Conservation (phyloP, 208 protist species). For the Trypanosoma caninum region DNA sequence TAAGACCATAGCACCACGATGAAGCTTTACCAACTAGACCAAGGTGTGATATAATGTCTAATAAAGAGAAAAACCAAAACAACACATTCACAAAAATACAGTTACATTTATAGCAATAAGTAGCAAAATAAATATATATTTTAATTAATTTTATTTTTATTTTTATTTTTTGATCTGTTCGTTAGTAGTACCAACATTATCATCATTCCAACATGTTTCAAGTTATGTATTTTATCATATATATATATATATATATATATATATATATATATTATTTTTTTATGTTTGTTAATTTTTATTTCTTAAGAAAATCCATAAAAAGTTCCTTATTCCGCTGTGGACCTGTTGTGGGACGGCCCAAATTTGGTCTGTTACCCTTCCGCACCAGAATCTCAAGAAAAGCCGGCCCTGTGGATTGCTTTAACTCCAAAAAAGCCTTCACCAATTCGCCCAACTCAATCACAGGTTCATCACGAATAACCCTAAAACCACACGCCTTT, state of each 20-base stretch:
- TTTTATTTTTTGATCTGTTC: too few relatives aligned
- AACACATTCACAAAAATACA: background rate
- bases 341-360: conserved; percentile 41
- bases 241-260: too few relatives aligned
- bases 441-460: conserved; percentile 62
- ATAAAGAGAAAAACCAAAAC: conserved; percentile 1
- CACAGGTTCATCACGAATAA: conserved; percentile 51
- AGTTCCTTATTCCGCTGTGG: conserved; percentile 51
- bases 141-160: too few relatives aligned
- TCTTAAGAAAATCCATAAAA: conserved; percentile 52
- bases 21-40: too few relatives aligned
- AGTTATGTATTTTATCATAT: too few relatives aligned
- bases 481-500: conserved; percentile 73
- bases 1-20: too few relatives aligned
- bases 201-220: too few relatives aligned
- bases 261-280: conserved; percentile 8
- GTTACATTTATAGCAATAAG: background rate
- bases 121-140: too few relatives aligned
- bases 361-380: conserved; percentile 36
- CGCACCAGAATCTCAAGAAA: conserved; percentile 80
- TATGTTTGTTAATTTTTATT: conserved; percentile 13
- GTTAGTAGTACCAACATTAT: too few relatives aligned
- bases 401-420: conserved; percentile 53
- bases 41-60: too few relatives aligned
- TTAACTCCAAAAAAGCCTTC: conserved; percentile 47